phyloP scores from a whole-genome alignment of 495 filamentous ascomycete species.

The Aspergillus haitiensis region DNA sequence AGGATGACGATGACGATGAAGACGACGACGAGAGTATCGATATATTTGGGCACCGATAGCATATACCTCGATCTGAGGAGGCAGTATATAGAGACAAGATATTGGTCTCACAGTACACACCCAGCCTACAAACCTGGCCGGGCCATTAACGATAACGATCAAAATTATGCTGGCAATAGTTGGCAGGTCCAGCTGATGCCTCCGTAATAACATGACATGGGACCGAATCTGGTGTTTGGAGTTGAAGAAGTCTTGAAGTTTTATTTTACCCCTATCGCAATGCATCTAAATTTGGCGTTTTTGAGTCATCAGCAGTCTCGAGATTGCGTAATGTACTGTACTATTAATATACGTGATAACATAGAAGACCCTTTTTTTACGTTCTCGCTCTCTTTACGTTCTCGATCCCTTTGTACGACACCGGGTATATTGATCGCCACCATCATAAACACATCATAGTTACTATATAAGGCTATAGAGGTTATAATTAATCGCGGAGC shows the following conservation, averaged over 20 bases:
- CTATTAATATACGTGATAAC: too few relatives aligned
- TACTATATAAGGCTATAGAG: too few relatives aligned
- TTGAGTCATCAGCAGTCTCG: too few relatives aligned
- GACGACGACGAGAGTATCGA: slow-evolving; percentile 64
- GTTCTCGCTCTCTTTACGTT: too few relatives aligned
- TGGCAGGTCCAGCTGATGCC: slow-evolving; percentile 19
- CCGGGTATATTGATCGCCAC: too few relatives aligned
- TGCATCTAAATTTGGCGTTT: slow-evolving; percentile 11
- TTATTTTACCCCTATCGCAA: not conserved
- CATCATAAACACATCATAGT: too few relatives aligned
- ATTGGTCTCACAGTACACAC: not conserved
- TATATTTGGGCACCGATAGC: slow-evolving; percentile 68
- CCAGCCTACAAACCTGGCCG: slow-evolving; percentile 8
- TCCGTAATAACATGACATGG: slow-evolving; percentile 5
- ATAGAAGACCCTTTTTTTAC: too few relatives aligned
- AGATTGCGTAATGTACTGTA: too few relatives aligned
- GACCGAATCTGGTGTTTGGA: slow-evolving; percentile 13
- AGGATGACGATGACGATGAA: slow-evolving; percentile 51
- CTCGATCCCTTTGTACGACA: too few relatives aligned
- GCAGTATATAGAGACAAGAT: not conserved
- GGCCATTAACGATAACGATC: slow-evolving; percentile 10
- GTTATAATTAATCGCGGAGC: too few relatives aligned
- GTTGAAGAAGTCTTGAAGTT: slow-evolving; percentile 7
- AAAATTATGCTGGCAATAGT: slow-evolving; percentile 11
- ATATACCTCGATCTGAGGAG: slow-evolving; percentile 17